Evolutionary conservation across 2,329 filamentous ascomycete genomes (phyloP), one percentile per base, ranked within the genome.

Genomic region (Apiospora malaysiana): DNA sequence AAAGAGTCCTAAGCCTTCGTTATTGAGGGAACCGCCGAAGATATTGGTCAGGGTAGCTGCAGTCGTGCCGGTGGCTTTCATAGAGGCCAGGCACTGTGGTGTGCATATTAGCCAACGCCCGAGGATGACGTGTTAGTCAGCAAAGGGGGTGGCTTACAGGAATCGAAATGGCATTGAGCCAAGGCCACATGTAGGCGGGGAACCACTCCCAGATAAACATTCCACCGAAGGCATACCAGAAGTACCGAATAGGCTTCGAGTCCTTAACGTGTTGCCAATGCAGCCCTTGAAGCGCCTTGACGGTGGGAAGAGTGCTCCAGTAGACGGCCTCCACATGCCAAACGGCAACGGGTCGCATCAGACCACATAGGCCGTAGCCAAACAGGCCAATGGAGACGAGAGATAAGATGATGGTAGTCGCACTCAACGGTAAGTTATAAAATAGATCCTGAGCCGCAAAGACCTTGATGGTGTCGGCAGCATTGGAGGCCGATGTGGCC

Each of bases 301-400:
- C 85, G 0, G 83, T 85, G 0, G 87, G 87, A 4, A 89, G 76
- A 7, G 81, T 86, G 46, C 81, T 80, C 87, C 87, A 89, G 78
- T 88, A 89, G 2, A 89, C 87, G 1, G 86, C 83, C 18, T 89
- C 87, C 6, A 86, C 84, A 68, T 88, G 86, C 82, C 85, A 89
- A 14, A 89, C 87, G 1, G 83, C 82, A 47, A 89, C 82, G 0
- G 87, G 87, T 0, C 87, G 85, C 75, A 89, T 77, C 2, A 89
- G 65, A 9, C 87, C 87, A 59, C 83, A 85, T 3, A 89, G 76
- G 1, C 86, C 87, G 51, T 88, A 89, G 0, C 87, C 87, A 69
- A 88, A 89, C 1, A 89, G 76, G 0, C 85, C 85, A 51, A 89
- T 88, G 0, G 86, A 89, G 68, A 89, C 85, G 18, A 82, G 83